Evolutionary conservation across 75 land plant genomes (phyloP).

Genomic region (Pseudotsuga menziesii): DNA sequence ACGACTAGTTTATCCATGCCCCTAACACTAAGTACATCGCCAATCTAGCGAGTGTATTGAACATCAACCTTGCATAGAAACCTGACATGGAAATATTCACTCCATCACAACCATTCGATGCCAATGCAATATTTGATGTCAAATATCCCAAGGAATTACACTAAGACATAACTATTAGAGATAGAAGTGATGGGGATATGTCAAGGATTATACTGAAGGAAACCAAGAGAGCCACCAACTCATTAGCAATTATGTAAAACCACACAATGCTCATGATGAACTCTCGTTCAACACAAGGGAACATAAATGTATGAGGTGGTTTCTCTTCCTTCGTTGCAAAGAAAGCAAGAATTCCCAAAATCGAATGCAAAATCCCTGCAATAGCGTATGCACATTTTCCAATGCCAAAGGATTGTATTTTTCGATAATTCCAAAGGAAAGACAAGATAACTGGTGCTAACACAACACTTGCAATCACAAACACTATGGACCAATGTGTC

Average conservation of each 20-base stretch:
- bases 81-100: constrained; percentile 74
- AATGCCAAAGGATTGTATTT: constrained; percentile 17
- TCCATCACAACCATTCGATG: constrained; percentile 53
- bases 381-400: constrained; percentile 17
- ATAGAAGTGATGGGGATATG: constrained; percentile 62
- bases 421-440: constrained; percentile 40
- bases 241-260: constrained; percentile 86
- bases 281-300: constrained; percentile 87
- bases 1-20: constrained; percentile 49
- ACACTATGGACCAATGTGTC: constrained; percentile 59
- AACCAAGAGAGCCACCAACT: constrained; percentile 76
- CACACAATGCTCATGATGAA: constrained; percentile 88
- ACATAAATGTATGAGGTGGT: constrained; percentile 64
- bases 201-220: constrained; percentile 63
- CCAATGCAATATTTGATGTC: constrained; percentile 53
- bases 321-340: constrained; percentile 40
- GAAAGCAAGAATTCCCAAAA: constrained; percentile 50
- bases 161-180: constrained; percentile 81
- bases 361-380: constrained; percentile 33
- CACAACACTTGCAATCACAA: constrained; percentile 67
- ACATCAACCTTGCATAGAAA: constrained; percentile 84
- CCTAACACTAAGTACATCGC: constrained; percentile 58
- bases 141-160: constrained; percentile 81
- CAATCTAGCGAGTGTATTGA: constrained; percentile 68
- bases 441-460: constrained; percentile 81